A percentile compares a stretch with the other conserved stretches of the same genome.
phyloP scores from a whole-genome alignment of 2,329 filamentous ascomycete species.

The Lachnellula cervina region DNA sequence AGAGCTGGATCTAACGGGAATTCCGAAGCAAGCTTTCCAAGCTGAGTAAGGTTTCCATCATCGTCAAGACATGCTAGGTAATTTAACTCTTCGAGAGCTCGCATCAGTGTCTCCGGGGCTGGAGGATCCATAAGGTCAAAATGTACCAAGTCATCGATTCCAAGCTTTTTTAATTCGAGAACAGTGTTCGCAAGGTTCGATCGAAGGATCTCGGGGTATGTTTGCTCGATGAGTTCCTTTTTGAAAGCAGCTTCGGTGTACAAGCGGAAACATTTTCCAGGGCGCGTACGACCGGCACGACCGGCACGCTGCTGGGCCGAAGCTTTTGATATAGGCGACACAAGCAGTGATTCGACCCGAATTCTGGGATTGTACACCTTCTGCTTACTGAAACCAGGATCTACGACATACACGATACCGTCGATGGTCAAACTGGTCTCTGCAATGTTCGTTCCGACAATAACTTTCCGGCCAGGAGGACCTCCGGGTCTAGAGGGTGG shows the following conservation, averaged over 20 bases:
- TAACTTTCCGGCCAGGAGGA: slow-evolving; percentile 84
- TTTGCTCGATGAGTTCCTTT: slow-evolving; percentile 96
- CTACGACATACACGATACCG: slow-evolving; percentile 98
- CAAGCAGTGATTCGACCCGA: slow-evolving; percentile 92
- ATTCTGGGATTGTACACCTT: slow-evolving; percentile 98
- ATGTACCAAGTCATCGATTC: slow-evolving; percentile 91
- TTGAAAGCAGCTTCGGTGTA: slow-evolving; percentile 97
- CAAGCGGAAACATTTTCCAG: slow-evolving; percentile 95
- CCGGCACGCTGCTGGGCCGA: slow-evolving; percentile 95
- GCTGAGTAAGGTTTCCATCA: slow-evolving; percentile 82
- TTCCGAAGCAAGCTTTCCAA: slow-evolving; percentile 85
- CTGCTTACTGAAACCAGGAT: slow-evolving; percentile 98
- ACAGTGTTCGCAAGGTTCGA: slow-evolving; percentile 95
- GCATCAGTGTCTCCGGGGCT: slow-evolving; percentile 96
- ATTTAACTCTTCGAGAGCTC: slow-evolving; percentile 94
- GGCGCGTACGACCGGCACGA: slow-evolving; percentile 97
- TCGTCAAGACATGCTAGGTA: slow-evolving; percentile 96
- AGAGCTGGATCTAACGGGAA: slow-evolving; percentile 92
- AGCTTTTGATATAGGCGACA: slow-evolving; percentile 95
- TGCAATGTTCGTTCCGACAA: slow-evolving; percentile 95
- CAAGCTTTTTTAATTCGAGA: slow-evolving; percentile 93
- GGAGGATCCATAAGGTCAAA: slow-evolving; percentile 99
- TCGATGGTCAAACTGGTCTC: slow-evolving; percentile 98
- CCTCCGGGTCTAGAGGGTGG: slow-evolving; percentile 67
- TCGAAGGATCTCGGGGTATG: slow-evolving; percentile 89